Evolutionary conservation across 2,329 filamentous ascomycete genomes (phyloP).

Genomic region (Claviceps digitariae): DNA sequence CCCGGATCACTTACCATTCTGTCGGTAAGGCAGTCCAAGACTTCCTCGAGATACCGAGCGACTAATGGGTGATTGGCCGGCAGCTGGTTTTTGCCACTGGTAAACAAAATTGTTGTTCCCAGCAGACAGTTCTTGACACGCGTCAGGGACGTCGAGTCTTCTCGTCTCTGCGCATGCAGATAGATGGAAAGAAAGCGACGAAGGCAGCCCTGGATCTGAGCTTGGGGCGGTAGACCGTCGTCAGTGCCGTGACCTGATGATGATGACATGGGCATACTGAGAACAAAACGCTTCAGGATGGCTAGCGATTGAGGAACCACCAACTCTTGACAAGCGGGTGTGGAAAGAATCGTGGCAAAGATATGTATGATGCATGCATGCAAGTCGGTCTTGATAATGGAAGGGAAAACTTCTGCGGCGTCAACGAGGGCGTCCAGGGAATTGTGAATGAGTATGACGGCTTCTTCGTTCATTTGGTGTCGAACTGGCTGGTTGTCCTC

Average conservation of each 20-base stretch:
- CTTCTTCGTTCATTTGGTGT: slow-evolving; percentile 76
- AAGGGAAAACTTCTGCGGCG: slow-evolving; percentile 87
- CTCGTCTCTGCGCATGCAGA: slow-evolving; percentile 60
- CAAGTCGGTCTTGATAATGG: slow-evolving; percentile 90
- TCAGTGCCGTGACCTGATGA: slow-evolving; percentile 24
- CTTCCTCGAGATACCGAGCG: slow-evolving; percentile 60
- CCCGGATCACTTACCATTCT: slow-evolving; percentile 47
- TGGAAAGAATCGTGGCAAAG: slow-evolving; percentile 83
- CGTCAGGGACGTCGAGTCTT: slow-evolving; percentile 59
- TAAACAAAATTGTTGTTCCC: slow-evolving; percentile 79
- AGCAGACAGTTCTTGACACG: slow-evolving; percentile 91
- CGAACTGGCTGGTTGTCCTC: slow-evolving; percentile 53
- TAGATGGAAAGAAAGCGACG: slow-evolving; percentile 73
- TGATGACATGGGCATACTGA: slow-evolving; percentile 49
- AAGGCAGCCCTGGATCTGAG: slow-evolving; percentile 70
- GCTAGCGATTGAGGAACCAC: slow-evolving; percentile 84
- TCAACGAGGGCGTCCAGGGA: slow-evolving; percentile 83
- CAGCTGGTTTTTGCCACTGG: slow-evolving; percentile 61
- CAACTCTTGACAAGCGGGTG: slow-evolving; percentile 66
- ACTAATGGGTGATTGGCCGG: slow-evolving; percentile 64
- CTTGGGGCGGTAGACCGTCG: slow-evolving; percentile 37
- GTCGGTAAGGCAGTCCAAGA: slow-evolving; percentile 71
- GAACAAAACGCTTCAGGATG: slow-evolving; percentile 82
- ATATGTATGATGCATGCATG: slow-evolving; percentile 96
- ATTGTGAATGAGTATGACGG: slow-evolving; percentile 63